Evolutionary conservation across 345 rosid species (phyloP), one percentile per base, ranked within the genome.

Genomic region (Bruguiera gymnorhiza): DNA sequence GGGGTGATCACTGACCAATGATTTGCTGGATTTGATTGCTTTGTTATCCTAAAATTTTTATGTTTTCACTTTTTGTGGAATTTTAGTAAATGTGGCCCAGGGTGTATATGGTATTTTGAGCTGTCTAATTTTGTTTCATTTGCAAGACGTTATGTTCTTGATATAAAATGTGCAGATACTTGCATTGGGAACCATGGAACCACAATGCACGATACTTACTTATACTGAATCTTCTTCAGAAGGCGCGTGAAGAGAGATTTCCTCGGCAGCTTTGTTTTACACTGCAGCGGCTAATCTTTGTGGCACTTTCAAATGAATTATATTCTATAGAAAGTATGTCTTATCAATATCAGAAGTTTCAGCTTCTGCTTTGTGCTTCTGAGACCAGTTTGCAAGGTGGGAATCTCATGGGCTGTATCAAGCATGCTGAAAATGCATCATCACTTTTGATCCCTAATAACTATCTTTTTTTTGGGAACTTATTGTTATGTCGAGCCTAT

Each of bases 111-210:
- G 63, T 62, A 65, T 53, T 24, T 48, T 62, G 26, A 46, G 43
- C 56, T 74, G 39, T 31, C 29, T 21, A 66, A 37, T 9, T 64
- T 71, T 31, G 50, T 66, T 59, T 71, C 21, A 50, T 43, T 62
- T 59, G 48, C 54, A 48, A 55, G 39, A 58, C 19, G 9, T 63
- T 46, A 51, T 74, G 21, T 68, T 74, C 63, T 66, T 67, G 70
- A 75, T 78, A 77, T 62, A 21, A 27, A 64, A 65, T 69, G 24
- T 79, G 79, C 88, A 95, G 99, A 74, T 83, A 82, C 73, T 76
- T 89, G 61, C 96, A 37, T 68, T 91, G 63, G 63, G 96, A 90
- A 71, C 99, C 99, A 53, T 92, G 97, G 97, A 88, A 90, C 84
- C 76, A 63, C 71, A 74, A 71, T 66, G 78, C 75, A 21, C 81